Base-by-base conservation (phyloP, 148 eudicot species). In the Rhododendron ovatum region DNA sequence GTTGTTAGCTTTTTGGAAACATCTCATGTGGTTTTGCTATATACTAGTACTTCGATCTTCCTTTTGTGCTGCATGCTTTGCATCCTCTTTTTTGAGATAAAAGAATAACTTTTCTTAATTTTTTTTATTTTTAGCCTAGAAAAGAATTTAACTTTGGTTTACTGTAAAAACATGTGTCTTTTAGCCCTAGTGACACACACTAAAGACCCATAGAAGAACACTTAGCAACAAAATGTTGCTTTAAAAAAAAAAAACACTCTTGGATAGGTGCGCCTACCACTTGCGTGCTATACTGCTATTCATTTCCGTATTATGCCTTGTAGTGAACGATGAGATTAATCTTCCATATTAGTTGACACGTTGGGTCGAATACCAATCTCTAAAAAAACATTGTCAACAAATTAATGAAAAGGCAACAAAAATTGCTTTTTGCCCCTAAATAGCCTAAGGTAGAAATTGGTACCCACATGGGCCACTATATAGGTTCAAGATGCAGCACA, bases 21-120 rank as follows among this genome's bases (percentile, higher is more conserved):
- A 82, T 57, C 48, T 82, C 84, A 82, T 57, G 84, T 82, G 84
- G 47, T 82, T 81, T 57, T 35, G 69, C 84, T 81, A 55, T 81
- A 24, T 41, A 6, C 7, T 41, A 6, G 45, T 41, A 41, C 45
- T 41, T 41, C 43, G 7, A 39, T 55, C n/a, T 53, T 9, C 67
- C 69, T 13, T 78, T 45, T 47, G 57, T 45, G 33, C 30, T 53
- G 22, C 65, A 59, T 48, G 37, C 63, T 35, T 37, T 33, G 28
- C 39, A 22, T 35, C 4, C 20, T 18, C 45, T 33, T 20, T 81
- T 53, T 11, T 6, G 13, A 61, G 61, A 51, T 47, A 11, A 45
- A 8, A 48, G 57, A 28, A 18, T 37, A 39, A 55, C 26, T 51
- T 11, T 2, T 51, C 2, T 35, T 3, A 30, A 30, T 37, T 13